Conservation (phyloP, 2,329 filamentous ascomycete genomes). For the Diplocarpon mali region DNA sequence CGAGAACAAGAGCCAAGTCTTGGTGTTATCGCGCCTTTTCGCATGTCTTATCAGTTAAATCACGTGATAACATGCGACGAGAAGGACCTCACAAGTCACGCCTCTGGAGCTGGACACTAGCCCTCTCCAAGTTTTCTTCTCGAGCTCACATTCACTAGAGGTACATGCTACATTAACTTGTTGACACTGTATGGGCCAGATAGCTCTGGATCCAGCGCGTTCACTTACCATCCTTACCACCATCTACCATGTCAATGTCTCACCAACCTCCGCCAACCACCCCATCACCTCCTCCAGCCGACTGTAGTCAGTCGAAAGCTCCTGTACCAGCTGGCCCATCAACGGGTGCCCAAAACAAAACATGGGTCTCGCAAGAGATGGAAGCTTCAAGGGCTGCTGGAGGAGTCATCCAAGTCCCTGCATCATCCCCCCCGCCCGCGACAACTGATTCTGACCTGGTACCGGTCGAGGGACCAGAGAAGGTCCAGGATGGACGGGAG, state of each 20-base stretch:
- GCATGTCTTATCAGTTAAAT: constrained; percentile 3
- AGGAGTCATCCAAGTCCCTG: constrained; percentile 4
- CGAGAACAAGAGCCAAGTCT: constrained; percentile 2
- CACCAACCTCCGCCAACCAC: no score
- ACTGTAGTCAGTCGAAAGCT: constrained; percentile 1
- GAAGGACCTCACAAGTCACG: no score
- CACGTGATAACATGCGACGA: constrained; percentile 2
- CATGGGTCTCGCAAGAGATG: neutral
- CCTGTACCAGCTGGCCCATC: constrained; percentile 1
- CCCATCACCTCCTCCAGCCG: neutral
- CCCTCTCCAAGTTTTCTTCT: no score
- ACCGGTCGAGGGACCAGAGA: neutral
- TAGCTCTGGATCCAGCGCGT: neutral
- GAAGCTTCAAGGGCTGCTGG: neutral
- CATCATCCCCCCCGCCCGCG: constrained; percentile 1
- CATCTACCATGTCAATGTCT: no score
- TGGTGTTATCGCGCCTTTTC: constrained; percentile 1
- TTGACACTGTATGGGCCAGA: neutral
- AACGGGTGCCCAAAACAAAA: neutral
- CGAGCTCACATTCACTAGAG: no score
- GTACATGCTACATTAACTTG: no score
- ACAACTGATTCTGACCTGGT: neutral
- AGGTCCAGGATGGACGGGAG: neutral
- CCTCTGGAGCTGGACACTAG: no score
- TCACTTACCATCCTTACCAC: neutral